Percentiles rank a stretch among this genome's conserved stretches.
Conservation (phyloP, 148 eudicot genomes). For the Mesembryanthemum crystallinum region DNA sequence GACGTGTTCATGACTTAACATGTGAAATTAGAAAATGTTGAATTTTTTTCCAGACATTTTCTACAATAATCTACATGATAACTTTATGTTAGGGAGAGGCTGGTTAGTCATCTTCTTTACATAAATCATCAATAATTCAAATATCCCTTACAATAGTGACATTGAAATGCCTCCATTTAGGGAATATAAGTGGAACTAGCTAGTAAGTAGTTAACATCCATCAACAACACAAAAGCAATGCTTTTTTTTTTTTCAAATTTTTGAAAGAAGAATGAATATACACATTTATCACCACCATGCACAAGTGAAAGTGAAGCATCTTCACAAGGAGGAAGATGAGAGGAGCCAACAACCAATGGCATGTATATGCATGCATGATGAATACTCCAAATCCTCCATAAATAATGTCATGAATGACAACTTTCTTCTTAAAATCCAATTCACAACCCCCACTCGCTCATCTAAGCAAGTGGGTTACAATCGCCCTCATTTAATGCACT, state of each 20-base stretch:
- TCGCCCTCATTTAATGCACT: constrained; percentile 1
- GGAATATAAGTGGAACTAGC: background rate
- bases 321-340: constrained; percentile 5
- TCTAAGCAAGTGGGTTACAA: constrained; percentile 26
- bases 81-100: no score
- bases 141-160: no score
- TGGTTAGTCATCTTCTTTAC: no score
- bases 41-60: no score
- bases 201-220: background rate
- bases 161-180: no score
- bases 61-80: no score
- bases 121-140: no score
- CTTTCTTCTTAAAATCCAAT: background rate
- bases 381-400: background rate
- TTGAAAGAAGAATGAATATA: constrained; percentile 2
- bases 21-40: no score
- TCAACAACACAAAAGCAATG: background rate
- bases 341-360: constrained; percentile 20
- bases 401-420: constrained; percentile 21
- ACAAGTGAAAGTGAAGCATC: constrained; percentile 7
- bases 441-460: background rate
- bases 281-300: background rate
- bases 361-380: background rate
- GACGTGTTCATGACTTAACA: no score
- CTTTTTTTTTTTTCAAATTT: background rate